phyloP scores from a whole-genome alignment of 2,329 filamentous ascomycete genomes.

The Scedosporium minutisporum region DNA sequence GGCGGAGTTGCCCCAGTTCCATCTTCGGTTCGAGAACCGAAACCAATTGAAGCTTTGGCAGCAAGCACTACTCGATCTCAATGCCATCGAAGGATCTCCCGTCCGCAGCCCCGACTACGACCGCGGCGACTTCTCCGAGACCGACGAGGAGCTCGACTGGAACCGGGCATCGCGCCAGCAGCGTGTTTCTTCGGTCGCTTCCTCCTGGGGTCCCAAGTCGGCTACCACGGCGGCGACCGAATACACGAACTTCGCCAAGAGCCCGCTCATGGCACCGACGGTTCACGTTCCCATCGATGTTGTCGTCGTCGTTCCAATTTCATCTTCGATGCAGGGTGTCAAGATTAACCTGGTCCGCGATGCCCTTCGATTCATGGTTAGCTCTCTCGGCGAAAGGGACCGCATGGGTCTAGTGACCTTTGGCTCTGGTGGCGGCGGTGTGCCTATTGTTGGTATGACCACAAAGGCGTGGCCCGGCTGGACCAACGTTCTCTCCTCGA shows the following conservation, averaged over 20 bases:
- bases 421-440: conserved; percentile 84
- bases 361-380: conserved; percentile 83
- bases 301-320: conserved; percentile 93
- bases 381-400: conserved; percentile 81
- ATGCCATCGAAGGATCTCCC: conserved; percentile 56
- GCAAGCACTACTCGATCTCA: conserved; percentile 74
- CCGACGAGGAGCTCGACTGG: conserved; percentile 76
- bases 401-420: conserved; percentile 97
- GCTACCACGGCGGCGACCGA: conserved; percentile 84
- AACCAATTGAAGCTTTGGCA: conserved; percentile 86
- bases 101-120: conserved; percentile 69
- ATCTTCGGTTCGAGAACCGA: conserved; percentile 77
- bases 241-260: conserved; percentile 65
- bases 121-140: conserved; percentile 64
- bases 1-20: conserved; percentile 84
- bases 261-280: conserved; percentile 34
- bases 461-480: conserved; percentile 90
- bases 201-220: conserved; percentile 74
- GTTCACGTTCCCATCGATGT: conserved; percentile 89
- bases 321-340: conserved; percentile 97
- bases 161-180: conserved; percentile 44
- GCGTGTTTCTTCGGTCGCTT: conserved; percentile 73
- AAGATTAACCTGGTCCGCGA: conserved; percentile 94
- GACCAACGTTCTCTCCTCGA: conserved; percentile 74
- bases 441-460: conserved; percentile 96